Base-by-base conservation (phyloP, 306 rosid species). In the Fragaria iinumae region DNA sequence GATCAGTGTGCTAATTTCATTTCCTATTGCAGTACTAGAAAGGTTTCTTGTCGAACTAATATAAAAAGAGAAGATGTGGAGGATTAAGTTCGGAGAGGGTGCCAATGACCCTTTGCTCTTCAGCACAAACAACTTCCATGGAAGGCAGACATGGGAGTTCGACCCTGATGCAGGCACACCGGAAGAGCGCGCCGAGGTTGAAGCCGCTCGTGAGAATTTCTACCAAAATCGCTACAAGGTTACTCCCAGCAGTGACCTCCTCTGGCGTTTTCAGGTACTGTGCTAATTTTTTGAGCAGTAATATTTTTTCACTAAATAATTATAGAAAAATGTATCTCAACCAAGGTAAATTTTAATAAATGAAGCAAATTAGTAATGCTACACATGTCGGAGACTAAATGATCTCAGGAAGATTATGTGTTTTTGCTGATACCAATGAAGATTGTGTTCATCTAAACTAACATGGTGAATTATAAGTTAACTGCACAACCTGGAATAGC, bases 81-180 rank as follows among this genome's bases (percentile, higher is more conserved):
- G 29, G 77, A 49, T 81, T 11, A 81, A 81, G 74, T 81, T 27
- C 67, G 84, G 84, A 49, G 65, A 47, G 57, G 84, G 77, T 6
- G 77, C 21, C 4, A 79, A 76, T 20, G 84, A 81, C 25, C 77
- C 84, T 0, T 57, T 83, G 79, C 43, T 91, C 49, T 91, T 45
- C 80, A 81, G 84, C 69, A 81, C 84, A 48, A 81, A 81, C 77
- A 71, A 76, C 77, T 81, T 81, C 45, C 55, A 50, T 5, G 84
- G 84, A 23, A 81, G 84, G 64, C 84, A 81, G 69, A 81, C 55
- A 73, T 80, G 71, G 67, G 75, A 80, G 74, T 80, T 66, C 43
- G 74, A 80, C 39, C 74, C 83, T 1, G 65, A 79, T 16, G 77
- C 78, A 20, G 82, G 78, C 10, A 79, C 78, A 1, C 68, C 74